Percentiles rank a stretch among this genome's conserved stretches.
Evolutionary conservation across 2,329 filamentous ascomycete genomes (phyloP).

Genomic region (Cladosporium sp.): DNA sequence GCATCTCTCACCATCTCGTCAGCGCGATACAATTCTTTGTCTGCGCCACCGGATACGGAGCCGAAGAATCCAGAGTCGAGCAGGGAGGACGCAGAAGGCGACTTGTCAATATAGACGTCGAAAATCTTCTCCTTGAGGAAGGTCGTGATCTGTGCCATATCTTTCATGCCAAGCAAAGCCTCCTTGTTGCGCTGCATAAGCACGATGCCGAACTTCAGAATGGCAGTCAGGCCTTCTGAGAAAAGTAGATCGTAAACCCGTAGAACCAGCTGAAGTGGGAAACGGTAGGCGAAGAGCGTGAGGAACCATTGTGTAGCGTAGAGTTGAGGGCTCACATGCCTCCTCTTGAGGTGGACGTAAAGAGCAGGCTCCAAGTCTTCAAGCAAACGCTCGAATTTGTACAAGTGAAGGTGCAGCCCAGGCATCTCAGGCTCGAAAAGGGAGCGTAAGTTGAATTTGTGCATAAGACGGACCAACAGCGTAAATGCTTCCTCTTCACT

Average conservation of each 20-base stretch:
- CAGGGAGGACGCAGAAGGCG: slow-evolving; percentile 86
- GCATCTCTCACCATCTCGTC: slow-evolving; percentile 92
- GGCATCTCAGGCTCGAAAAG: slow-evolving; percentile 96
- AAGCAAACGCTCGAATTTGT: slow-evolving; percentile 89
- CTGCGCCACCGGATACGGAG: slow-evolving; percentile 77
- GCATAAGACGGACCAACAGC: slow-evolving; percentile 89
- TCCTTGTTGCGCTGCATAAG: slow-evolving; percentile 92
- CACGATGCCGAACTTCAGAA: slow-evolving; percentile 89
- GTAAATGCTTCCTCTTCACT: slow-evolving; percentile 96
- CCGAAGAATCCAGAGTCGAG: slow-evolving; percentile 97
- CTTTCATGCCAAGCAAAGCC: slow-evolving; percentile 74
- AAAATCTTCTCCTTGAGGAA: slow-evolving; percentile 94
- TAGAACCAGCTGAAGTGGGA: slow-evolving; percentile 90
- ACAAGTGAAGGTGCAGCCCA: slow-evolving; percentile 85
- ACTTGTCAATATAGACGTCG: slow-evolving; percentile 93
- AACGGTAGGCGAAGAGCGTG: slow-evolving; percentile 96
- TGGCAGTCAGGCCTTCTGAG: slow-evolving; percentile 81
- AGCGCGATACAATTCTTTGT: slow-evolving; percentile 93
- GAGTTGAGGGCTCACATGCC: slow-evolving; percentile 81
- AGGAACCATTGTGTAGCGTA: slow-evolving; percentile 99
- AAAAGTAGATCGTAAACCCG: slow-evolving; percentile 95
- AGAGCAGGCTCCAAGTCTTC: slow-evolving; percentile 92
- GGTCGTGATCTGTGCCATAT: slow-evolving; percentile 83
- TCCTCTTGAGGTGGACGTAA: slow-evolving; percentile 87
- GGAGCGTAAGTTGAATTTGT: slow-evolving; percentile 87